Conservation (phyloP, 1,139 yeast genomes). For the Meyerozyma guilliermondii region DNA sequence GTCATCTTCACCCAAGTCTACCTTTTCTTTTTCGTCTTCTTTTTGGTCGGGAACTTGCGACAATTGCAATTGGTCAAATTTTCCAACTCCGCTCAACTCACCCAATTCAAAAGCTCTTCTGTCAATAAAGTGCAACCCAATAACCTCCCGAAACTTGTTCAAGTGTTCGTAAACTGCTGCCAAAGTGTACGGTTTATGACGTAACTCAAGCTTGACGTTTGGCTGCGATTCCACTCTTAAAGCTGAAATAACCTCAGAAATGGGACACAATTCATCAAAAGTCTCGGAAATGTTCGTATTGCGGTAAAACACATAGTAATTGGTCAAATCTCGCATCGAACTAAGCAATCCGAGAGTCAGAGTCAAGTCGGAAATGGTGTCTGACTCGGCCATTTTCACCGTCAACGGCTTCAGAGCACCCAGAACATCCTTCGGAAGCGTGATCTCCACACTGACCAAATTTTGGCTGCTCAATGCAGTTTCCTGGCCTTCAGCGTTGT, state of each 20-base stretch:
- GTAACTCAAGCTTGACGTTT: conserved; percentile 15
- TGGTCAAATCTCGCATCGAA: conserved; percentile 54
- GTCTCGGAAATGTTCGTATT: conserved; percentile 27
- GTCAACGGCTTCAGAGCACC: conserved; percentile 20
- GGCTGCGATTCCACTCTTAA: conserved; percentile 15
- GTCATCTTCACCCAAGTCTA: conserved; percentile 18
- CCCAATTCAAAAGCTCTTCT: conserved; percentile 20
- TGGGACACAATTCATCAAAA: conserved; percentile 30
- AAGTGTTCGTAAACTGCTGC: conserved; percentile 36
- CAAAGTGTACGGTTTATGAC: conserved; percentile 36
- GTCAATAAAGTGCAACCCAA: conserved; percentile 42
- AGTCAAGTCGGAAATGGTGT: conserved; percentile 53
- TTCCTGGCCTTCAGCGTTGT: neutral
- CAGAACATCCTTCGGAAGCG: conserved; percentile 27
- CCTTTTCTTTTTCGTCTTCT: conserved; percentile 5
- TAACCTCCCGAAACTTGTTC: conserved; percentile 37
- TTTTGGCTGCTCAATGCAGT: neutral
- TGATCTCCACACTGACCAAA: conserved; percentile 24
- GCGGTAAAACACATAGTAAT: conserved; percentile 45
- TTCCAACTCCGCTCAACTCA: conserved; percentile 16
- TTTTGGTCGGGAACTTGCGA: conserved; percentile 15
- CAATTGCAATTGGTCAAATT: conserved; percentile 28
- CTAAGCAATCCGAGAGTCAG: conserved; percentile 54
- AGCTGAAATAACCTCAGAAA: conserved; percentile 24
- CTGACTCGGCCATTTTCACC: conserved; percentile 26